phyloP scores from a whole-genome alignment of 1,139 yeast genomes.

The Taiozyma sp. region DNA sequence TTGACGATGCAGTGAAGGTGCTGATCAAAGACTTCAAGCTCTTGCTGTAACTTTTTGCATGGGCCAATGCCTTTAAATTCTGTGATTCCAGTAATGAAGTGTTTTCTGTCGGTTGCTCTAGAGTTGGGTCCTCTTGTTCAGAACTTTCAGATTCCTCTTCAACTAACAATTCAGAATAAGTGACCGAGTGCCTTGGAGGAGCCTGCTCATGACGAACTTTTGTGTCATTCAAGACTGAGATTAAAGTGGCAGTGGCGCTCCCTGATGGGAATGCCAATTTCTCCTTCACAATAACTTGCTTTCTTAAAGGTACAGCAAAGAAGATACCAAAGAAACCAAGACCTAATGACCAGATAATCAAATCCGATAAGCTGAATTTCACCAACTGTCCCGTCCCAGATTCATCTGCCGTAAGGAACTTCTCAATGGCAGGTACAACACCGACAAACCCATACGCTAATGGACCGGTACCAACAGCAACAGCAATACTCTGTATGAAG shows the following conservation, averaged over 20 bases:
- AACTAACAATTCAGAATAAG: conserved; percentile 27
- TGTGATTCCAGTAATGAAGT: conserved; percentile 27
- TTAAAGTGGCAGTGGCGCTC: conserved; percentile 90
- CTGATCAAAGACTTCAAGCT: conserved; percentile 53
- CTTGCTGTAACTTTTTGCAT: conserved; percentile 37
- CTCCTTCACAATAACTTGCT: conserved; percentile 80
- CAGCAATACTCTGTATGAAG: conserved; percentile 86
- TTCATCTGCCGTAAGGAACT: conserved; percentile 73
- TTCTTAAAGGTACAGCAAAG: conserved; percentile 85
- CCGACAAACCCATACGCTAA: conserved; percentile 94
- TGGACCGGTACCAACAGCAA: conserved; percentile 97
- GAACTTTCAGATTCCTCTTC: conserved; percentile 16
- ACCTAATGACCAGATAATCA: conserved; percentile 80
- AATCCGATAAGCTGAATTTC: conserved; percentile 37
- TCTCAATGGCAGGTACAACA: conserved; percentile 94
- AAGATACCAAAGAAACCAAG: conserved; percentile 93
- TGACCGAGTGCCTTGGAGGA: conserved; percentile 24
- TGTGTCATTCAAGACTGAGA: conserved; percentile 78
- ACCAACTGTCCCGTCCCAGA: conserved; percentile 51
- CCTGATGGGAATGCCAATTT: conserved; percentile 94
- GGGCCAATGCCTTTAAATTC: conserved; percentile 24
- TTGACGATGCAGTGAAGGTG: conserved; percentile 68
- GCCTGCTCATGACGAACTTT: conserved; percentile 44
- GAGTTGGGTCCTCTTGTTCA: conserved; percentile 3
- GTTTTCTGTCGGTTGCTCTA: conserved; percentile 5